Evolutionary conservation across 1,139 yeast genomes (phyloP), one percentile per base, ranked within the genome.

Genomic region (Zygosaccharomyces sapae): DNA sequence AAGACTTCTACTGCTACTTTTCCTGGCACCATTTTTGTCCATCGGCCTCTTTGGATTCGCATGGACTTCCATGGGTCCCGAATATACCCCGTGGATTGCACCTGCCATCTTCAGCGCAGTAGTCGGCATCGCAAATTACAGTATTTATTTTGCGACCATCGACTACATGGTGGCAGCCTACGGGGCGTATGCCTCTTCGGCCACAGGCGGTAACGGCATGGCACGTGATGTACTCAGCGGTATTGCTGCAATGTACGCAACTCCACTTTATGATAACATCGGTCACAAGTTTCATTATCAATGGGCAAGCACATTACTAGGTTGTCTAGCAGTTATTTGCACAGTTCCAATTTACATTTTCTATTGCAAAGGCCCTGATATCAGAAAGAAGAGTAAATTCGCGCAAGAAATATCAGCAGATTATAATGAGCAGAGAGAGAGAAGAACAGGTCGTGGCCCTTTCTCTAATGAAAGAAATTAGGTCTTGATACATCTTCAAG

Each of bases 201-300:
- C 45, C 12, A 37, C 45, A 12, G 45, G 45, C 27, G 45, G 42
- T 33, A 43, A 43, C 40, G 42, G 45, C 19, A 24, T 43, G 41
- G 45, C 45, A 9, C 45, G 45, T 43, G 45, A 43, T 33, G 45
- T 43, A 25, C 33, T 43, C 37, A 43, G 45, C 20, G 45, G 42
- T 30, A 27, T 43, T 10, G 45, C 45, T 10, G 45, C 45, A 13
- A 43, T 43, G 45, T 43, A 43, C 22, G 45, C 45, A 1, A 43
- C 38, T 24, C 45, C 45, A 22, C 33, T 43, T 6, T 43, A 37
- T 27, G 38, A 43, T 22, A 43, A 43, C 33, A 43, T 43, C n/a
- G 45, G 45, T 3, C 41, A 40, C 35, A 43, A 33, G 22, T 37
- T 43, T 22, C 45, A 43, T 34, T 43, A 43, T 27, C 45, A 37